Evolutionary conservation across 306 rosid genomes (phyloP).

Genomic region (Luffa acutangula): DNA sequence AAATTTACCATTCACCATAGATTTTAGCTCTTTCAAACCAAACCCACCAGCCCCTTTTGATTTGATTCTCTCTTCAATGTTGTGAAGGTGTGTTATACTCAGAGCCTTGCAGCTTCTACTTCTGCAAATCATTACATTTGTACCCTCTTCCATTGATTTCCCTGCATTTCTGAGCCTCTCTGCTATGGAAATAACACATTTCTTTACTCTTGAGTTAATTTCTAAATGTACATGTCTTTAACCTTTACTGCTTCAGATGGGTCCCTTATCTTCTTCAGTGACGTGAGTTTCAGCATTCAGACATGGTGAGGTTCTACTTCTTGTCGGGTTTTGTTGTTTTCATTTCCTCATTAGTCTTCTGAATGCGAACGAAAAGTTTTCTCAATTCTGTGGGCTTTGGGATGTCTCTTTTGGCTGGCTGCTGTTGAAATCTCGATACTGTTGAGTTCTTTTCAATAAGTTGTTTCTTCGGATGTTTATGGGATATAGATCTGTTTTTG

Average conservation of each 20-base stretch:
- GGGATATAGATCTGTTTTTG: slow-evolving; percentile 1
- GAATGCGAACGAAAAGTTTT: neutral
- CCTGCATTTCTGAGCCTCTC: neutral
- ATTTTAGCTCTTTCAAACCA: neutral
- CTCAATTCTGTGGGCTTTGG: slow-evolving; percentile 1
- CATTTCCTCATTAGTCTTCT: neutral
- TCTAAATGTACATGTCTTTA: neutral
- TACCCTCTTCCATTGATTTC: neutral
- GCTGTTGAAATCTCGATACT: neutral
- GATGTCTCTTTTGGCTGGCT: neutral
- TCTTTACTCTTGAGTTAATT: neutral
- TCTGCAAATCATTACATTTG: neutral
- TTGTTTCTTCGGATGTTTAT: neutral
- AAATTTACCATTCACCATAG: neutral
- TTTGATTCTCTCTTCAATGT: neutral
- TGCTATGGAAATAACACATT: neutral
- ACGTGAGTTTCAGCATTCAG: slow-evolving; percentile 3
- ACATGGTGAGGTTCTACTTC: slow-evolving; percentile 8
- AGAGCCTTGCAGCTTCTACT: neutral
- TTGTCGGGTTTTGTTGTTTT: slow-evolving; percentile 4
- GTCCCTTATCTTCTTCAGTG: slow-evolving; percentile 7
- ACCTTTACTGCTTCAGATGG: slow-evolving; percentile 6
- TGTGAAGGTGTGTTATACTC: neutral
- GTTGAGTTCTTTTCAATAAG: neutral
- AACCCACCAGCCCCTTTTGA: neutral